Evolutionary conservation across 139 green algal genomes (phyloP), one percentile per base, ranked within the genome.

Genomic region (Yamagishiella unicocca): DNA sequence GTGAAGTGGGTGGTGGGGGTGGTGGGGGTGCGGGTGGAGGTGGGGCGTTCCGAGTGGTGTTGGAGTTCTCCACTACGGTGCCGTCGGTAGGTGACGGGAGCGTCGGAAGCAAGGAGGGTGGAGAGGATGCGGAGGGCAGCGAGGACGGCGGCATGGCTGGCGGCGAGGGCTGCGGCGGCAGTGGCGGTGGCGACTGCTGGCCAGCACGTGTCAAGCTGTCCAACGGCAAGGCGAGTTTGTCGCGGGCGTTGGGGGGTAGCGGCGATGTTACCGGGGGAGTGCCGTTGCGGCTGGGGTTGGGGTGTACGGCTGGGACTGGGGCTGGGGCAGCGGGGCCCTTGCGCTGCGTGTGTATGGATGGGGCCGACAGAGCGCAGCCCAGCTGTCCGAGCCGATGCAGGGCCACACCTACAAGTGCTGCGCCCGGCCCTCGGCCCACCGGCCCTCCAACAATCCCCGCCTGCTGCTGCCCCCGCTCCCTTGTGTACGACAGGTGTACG

Each of bases 401-500:
- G n/a, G n/a, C n/a, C n/a, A n/a, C n/a, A n/a, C n/a, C n/a, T n/a
- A n/a, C n/a, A n/a, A n/a, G n/a, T n/a, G n/a, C n/a, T n/a, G n/a
- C n/a, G n/a, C n/a, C n/a, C n/a, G n/a, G n/a, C n/a, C n/a, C n/a
- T n/a, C n/a, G n/a, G n/a, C n/a, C n/a, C n/a, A n/a, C n/a, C n/a
- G n/a, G n/a, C n/a, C n/a, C n/a, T n/a, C n/a, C n/a, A n/a, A n/a
- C n/a, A n/a, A n/a, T n/a, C n/a, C n/a, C n/a, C n/a, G n/a, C n/a
- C n/a, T n/a, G n/a, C n/a, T n/a, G 9, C 67, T 75, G 25, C 17
- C 74, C 38, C 3, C 22, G 64, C 21, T 17, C 62, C 5, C 31
- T 42, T 2, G 9, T 35, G 61, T 19, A 12, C 53, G 62, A 6
- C 67, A 90, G 35, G 82, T 88, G 53, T 37, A 90, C n/a, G 88